Percentiles rank a stretch among this genome's conserved stretches.
Conservation (phyloP, 495 filamentous ascomycete species). For the Neurospora tetrasperma region DNA sequence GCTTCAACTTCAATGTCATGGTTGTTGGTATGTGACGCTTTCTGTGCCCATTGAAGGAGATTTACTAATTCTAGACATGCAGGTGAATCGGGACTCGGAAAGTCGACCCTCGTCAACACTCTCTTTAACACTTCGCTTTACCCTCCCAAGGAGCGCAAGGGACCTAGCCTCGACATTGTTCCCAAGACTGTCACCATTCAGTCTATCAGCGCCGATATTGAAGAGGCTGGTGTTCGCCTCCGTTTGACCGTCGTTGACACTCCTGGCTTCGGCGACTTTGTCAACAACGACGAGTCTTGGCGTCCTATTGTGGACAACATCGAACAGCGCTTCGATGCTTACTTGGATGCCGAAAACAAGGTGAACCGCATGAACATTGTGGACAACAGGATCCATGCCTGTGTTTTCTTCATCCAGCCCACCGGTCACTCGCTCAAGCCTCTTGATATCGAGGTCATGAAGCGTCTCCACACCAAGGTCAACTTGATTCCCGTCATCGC, state of each 20-base stretch:
- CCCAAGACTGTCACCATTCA: slow-evolving; percentile 99
- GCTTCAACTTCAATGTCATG: slow-evolving; percentile 99
- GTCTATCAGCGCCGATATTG: slow-evolving; percentile 96
- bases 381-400: slow-evolving; percentile 96
- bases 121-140: slow-evolving; percentile 99
- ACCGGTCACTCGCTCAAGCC: slow-evolving; percentile 99
- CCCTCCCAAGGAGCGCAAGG: slow-evolving; percentile 95
- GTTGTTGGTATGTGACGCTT: slow-evolving; percentile 70
- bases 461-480: slow-evolving; percentile 97
- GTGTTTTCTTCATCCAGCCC: slow-evolving; percentile 98
- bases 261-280: slow-evolving; percentile 96
- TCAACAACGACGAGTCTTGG: slow-evolving; percentile 99
- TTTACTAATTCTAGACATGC: slow-evolving; percentile 7
- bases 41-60: background rate
- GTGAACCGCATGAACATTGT: slow-evolving; percentile 99
- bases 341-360: slow-evolving; percentile 98
- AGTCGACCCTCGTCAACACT: slow-evolving; percentile 98
- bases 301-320: slow-evolving; percentile 98
- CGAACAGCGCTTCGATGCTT: slow-evolving; percentile 95
- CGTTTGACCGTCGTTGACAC: slow-evolving; percentile 96
- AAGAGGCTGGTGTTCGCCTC: slow-evolving; percentile 96
- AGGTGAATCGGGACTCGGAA: slow-evolving; percentile 99
- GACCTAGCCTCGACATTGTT: slow-evolving; percentile 91
- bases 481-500: slow-evolving; percentile 99
- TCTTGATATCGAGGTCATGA: slow-evolving; percentile 98